Percentiles rank a stretch among this genome's conserved stretches.
Conservation (phyloP, 2,329 filamentous ascomycete genomes). For the Cercospora nicotianae region DNA sequence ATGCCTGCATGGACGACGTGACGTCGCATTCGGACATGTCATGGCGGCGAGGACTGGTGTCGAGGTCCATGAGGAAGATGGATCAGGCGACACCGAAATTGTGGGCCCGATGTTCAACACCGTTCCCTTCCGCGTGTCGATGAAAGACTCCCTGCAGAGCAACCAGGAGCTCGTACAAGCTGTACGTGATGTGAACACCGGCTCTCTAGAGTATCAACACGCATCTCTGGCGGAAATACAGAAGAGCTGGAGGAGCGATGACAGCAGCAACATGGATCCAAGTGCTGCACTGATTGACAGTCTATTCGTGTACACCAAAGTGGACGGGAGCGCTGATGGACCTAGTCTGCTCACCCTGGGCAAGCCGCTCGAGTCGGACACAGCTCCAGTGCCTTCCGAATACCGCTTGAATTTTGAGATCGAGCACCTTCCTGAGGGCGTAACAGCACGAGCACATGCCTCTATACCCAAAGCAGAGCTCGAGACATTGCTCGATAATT, state of each 20-base stretch:
- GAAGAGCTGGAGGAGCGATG: slow-evolving; percentile 16
- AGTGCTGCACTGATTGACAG: slow-evolving; percentile 18
- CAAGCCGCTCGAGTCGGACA: slow-evolving; percentile 16
- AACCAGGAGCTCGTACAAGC: slow-evolving; percentile 13
- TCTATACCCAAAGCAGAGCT: slow-evolving; percentile 10
- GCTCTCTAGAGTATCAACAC: slow-evolving; percentile 20
- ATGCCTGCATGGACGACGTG: slow-evolving; percentile 12
- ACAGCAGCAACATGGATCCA: not conserved
- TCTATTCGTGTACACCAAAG: slow-evolving; percentile 20
- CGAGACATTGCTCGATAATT: slow-evolving; percentile 15
- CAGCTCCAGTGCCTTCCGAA: slow-evolving; percentile 19
- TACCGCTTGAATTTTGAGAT: slow-evolving; percentile 23
- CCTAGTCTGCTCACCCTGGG: slow-evolving; percentile 11
- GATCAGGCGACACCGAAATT: slow-evolving; percentile 10
- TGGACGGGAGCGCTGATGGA: not conserved
- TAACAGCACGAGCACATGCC: slow-evolving; percentile 16
- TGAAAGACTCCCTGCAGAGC: slow-evolving; percentile 18
- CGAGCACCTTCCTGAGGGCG: slow-evolving; percentile 15
- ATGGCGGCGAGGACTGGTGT: slow-evolving; percentile 17
- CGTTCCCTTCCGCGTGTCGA: slow-evolving; percentile 16
- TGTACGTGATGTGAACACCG: slow-evolving; percentile 11
- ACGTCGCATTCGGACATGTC: slow-evolving; percentile 25
- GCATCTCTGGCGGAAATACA: slow-evolving; percentile 21
- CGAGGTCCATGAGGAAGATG: not conserved
- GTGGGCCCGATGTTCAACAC: slow-evolving; percentile 25